Evolutionary conservation across 2,329 filamentous ascomycete species (phyloP).

Genomic region (Graphilbum sp.): DNA sequence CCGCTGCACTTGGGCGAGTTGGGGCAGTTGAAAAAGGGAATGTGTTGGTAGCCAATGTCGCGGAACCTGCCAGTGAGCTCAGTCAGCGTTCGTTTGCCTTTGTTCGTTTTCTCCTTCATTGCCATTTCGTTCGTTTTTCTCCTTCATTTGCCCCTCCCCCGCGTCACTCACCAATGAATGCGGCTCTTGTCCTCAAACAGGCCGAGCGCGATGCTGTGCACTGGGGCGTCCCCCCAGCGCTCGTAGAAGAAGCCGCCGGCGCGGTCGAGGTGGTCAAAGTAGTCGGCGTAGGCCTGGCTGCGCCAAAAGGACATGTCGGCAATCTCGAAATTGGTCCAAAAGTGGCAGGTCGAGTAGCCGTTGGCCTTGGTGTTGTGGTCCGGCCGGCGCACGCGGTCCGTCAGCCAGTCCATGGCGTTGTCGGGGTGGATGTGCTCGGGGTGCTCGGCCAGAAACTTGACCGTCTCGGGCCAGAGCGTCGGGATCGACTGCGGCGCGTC

Average conservation of each 20-base stretch:
- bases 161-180: conserved; percentile 68
- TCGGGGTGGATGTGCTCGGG: conserved; percentile 67
- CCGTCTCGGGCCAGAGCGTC: conserved; percentile 86
- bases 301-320: conserved; percentile 88
- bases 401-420: conserved; percentile 78
- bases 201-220: conserved; percentile 85
- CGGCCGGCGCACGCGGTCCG: conserved; percentile 59
- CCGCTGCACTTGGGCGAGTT: conserved; percentile 72
- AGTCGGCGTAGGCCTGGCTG: conserved; percentile 78
- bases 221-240: conserved; percentile 76
- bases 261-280: conserved; percentile 87
- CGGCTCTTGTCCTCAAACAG: conserved; percentile 81
- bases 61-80: conserved; percentile 58
- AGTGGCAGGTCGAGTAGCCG: conserved; percentile 95
- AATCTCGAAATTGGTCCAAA: conserved; percentile 99
- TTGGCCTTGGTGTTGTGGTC: conserved; percentile 67
- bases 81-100: background rate
- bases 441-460: conserved; percentile 75
- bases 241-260: conserved; percentile 98
- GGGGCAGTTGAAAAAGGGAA: conserved; percentile 97
- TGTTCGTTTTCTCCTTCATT: background rate
- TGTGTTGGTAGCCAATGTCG: conserved; percentile 96
- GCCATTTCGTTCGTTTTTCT: background rate
- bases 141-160: background rate
- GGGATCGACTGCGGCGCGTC: conserved; percentile 77